Evolutionary conservation across 768 basidiomycete species (phyloP), one percentile per base, ranked within the genome.

Genomic region (Lyophyllum shimeji): DNA sequence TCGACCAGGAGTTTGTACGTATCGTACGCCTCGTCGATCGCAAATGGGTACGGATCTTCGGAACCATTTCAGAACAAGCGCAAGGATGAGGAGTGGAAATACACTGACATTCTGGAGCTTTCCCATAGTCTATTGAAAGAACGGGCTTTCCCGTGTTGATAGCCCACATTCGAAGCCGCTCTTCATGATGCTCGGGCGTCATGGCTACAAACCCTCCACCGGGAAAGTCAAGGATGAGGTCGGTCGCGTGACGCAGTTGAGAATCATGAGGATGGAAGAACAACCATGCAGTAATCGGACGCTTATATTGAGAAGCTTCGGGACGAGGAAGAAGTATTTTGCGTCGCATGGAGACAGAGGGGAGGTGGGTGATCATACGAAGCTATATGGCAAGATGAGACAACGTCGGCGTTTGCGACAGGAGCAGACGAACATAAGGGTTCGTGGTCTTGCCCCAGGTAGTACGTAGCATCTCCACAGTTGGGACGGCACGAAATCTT

Each of bases 391-490:
- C 39, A 58, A 48, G 40, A 25, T 52, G 15, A 61, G 46, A 43
- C 37, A 43, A 45, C 18, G 24, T 40, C 24, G 23, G 29, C 17
- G 58, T 47, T 39, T 17, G 9, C 3, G 46, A 44, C 56, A 50
- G 37, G 48, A 24, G 46, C 43, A 17, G 20, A 67, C 83, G 59
- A 64, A 93, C 93, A 74, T 93, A 90, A 57, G 95, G 97, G 72
- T 98, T 96, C 1, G 82, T 80, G 0, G 93, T 93, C 78, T 99
- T 99, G 72, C 96, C 95, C 97, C 97, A 99, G 21, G 94, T 98
- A 17, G 83, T 79, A 2, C 97, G 86, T 21, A 99, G 81, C 90
- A 98, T 94, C 74, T 99, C 96, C 21, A 98, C 87, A 0, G 96
- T 97, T 46, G 94, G 95, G 0, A 95, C 84, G 21, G 96, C 94